Evolutionary conservation across 768 basidiomycete species (phyloP).

Genomic region (Mycena indigotica): DNA sequence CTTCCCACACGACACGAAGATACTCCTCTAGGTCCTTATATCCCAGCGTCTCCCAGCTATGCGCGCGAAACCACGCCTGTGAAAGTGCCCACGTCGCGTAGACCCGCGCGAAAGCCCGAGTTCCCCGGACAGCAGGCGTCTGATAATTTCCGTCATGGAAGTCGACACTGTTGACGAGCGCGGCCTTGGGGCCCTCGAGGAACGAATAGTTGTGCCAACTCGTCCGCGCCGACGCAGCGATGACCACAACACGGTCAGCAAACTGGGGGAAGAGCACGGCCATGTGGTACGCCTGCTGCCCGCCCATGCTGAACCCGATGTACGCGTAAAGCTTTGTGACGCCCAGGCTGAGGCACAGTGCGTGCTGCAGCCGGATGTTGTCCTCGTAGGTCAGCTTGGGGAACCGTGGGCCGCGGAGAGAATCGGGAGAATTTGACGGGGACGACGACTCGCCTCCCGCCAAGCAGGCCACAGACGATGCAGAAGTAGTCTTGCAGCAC

Average conservation of each 20-base stretch:
- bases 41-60: slow-evolving; percentile 15
- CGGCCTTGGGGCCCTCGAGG: slow-evolving; percentile 22
- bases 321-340: slow-evolving; percentile 17
- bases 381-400: slow-evolving; percentile 18
- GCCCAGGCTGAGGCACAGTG: slow-evolving; percentile 8
- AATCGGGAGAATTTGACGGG: slow-evolving; percentile 12
- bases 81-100: slow-evolving; percentile 22
- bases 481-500: slow-evolving; percentile 14
- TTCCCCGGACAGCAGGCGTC: slow-evolving; percentile 16
- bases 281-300: slow-evolving; percentile 22
- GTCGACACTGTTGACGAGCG: slow-evolving; percentile 20
- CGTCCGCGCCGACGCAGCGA: slow-evolving; percentile 18
- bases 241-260: slow-evolving; percentile 16
- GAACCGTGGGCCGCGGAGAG: slow-evolving; percentile 7
- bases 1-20: slow-evolving; percentile 12
- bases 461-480: slow-evolving; percentile 19
- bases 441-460: slow-evolving; percentile 20
- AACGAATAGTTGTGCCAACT: slow-evolving; percentile 24
- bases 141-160: slow-evolving; percentile 20
- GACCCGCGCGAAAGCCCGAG: slow-evolving; percentile 18
- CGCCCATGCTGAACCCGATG: slow-evolving; percentile 23
- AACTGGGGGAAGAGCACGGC: slow-evolving; percentile 18
- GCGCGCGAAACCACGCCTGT: slow-evolving; percentile 22
- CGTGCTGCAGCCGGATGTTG: slow-evolving; percentile 18
- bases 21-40: slow-evolving; percentile 14